Conservation (phyloP, 169 alveolate genomes). For the Plasmodium falciparum region DNA sequence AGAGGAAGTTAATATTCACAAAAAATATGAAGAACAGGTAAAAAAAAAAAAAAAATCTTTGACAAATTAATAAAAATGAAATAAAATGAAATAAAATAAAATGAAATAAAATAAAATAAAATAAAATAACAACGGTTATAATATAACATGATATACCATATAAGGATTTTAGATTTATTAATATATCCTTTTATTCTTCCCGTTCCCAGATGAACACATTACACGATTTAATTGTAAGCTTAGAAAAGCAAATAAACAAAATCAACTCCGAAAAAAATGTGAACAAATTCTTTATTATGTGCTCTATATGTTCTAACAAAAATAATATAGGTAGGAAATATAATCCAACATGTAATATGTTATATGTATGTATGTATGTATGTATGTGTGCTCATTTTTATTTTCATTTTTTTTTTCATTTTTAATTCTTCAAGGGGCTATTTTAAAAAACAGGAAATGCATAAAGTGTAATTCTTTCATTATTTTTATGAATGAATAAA, state of each 20-base stretch:
- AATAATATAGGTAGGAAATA: conserved; percentile 49
- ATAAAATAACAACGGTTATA: background rate
- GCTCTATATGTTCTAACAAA: conserved; percentile 60
- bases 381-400: background rate
- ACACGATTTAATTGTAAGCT: conserved; percentile 62
- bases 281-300: conserved; percentile 40
- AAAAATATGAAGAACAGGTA: conserved; percentile 76
- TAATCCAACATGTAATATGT: no score
- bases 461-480: conserved; percentile 44
- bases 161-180: background rate
- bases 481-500: conserved; percentile 18
- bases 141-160: background rate
- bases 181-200: background rate
- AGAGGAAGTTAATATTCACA: conserved; percentile 69
- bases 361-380: background rate
- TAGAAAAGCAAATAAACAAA: conserved; percentile 64
- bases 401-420: no score
- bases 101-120: no score
- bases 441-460: conserved; percentile 66
- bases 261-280: conserved; percentile 50
- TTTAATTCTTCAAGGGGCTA: conserved; percentile 5
- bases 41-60: background rate
- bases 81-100: background rate
- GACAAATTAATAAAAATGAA: background rate
- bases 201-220: conserved; percentile 45